Base-by-base conservation (phyloP, 345 rosid species). In the Corchorus capsularis region DNA sequence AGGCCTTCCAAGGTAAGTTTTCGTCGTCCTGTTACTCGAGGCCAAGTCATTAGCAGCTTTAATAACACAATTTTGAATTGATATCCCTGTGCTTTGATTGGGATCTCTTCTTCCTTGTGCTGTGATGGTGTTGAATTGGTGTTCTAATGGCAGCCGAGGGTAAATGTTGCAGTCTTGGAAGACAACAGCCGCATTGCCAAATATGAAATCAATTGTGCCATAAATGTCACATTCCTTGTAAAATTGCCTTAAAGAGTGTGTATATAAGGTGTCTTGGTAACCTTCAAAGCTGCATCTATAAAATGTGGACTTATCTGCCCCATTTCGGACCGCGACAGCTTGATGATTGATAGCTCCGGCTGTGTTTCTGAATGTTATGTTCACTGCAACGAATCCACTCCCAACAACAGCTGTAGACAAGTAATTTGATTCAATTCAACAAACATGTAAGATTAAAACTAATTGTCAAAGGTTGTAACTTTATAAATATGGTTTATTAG, bases 11-110 rank as follows among this genome's bases (percentile, higher is more conserved):
- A 89, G 57, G 75, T 69, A 89, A 4, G 88, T 87, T 41, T 79
- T 77, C 59, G 81, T 85, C 16, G 82, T 47, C n/a, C 74, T 77
- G 34, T 62, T 84, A 59, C 84, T 80, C 10, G 92, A 79, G 49
- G 86, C 89, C 64, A 93, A 68, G 72, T 94, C 97, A 57, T 73
- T 75, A 0, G 98, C 90, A 0, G 97, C 84, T 71, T 2, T 83
- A 15, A 94, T 84, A 10, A 62, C 78, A 68, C 93, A 93, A 37
- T 89, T 89, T 4, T 90, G 92, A 11, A 93, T 85, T 10, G 98
- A 93, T 7, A 80, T 91, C 47, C 97, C 98, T 0, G 77, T 57
- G 20, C 57, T 87, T 41, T 89, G 91, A 61, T 83, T 87, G 3
- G 85, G 84, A 75, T 87, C 91, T 1, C 73, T 77, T 41, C 91